phyloP scores from a whole-genome alignment of 108 stramenopile genomes.

The Parietichytrium sp. region DNA sequence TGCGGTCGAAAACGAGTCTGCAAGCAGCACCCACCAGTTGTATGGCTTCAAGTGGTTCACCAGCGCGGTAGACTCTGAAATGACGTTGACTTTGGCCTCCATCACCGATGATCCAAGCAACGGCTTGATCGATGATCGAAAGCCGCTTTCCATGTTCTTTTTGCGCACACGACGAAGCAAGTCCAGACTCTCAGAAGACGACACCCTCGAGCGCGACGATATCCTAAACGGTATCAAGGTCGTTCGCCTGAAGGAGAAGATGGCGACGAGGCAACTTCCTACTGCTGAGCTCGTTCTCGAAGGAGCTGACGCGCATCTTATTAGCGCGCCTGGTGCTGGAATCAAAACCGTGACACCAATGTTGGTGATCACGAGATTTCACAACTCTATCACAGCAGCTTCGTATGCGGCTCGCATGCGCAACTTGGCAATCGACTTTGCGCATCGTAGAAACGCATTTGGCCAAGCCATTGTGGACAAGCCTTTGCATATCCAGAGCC shows the following conservation, averaged over 20 bases:
- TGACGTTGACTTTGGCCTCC: conserved; percentile 27
- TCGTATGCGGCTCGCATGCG: conserved; percentile 10
- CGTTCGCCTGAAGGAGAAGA: conserved; percentile 21
- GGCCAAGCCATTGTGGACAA: conserved; percentile 33
- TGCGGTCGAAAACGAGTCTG: neutral
- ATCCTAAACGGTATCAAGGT: conserved; percentile 36
- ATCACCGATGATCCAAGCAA: neutral
- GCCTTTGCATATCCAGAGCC: conserved; percentile 14
- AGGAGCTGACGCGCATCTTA: neutral
- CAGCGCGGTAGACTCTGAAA: neutral
- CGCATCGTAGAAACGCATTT: conserved; percentile 16
- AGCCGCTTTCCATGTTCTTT: conserved; percentile 25
- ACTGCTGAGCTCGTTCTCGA: conserved; percentile 28
- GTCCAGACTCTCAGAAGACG: neutral
- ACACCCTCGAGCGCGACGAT: neutral
- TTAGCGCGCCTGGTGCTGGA: neutral
- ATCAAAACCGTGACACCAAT: conserved; percentile 18
- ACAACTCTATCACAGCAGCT: neutral
- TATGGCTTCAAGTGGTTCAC: conserved; percentile 34
- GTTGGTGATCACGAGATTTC: neutral
- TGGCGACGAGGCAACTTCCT: neutral
- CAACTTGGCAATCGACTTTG: conserved; percentile 33
- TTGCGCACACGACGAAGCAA: neutral
- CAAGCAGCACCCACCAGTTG: neutral
- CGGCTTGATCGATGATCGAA: neutral